Evolutionary conservation across 169 alveolate species (phyloP).

Genomic region (Cryptosporidium ryanae): DNA sequence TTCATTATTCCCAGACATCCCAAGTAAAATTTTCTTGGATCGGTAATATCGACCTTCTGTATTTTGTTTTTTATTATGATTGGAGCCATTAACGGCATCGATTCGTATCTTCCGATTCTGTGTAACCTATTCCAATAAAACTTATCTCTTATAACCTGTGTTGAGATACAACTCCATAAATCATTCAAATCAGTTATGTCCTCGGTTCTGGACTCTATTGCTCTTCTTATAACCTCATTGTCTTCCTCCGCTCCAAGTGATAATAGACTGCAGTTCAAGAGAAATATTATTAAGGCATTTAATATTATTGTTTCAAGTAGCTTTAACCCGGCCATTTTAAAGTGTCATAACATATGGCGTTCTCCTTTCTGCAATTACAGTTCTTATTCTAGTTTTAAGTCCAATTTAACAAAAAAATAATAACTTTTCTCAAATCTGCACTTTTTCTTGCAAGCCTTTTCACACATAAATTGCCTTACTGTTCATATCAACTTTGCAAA

Average conservation of each 20-base stretch:
- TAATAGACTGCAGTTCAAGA: background rate
- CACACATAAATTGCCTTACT: too few species aligned
- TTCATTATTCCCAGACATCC: conserved; percentile 36
- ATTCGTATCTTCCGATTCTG: conserved; percentile 48
- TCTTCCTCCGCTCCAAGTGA: background rate
- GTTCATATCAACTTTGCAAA: too few species aligned
- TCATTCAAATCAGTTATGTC: conserved; percentile 43
- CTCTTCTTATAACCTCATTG: conserved; percentile 56
- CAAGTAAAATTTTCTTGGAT: conserved; percentile 66
- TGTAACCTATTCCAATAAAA: conserved; percentile 63
- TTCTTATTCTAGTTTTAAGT: too few species aligned
- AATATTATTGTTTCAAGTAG: too few species aligned
- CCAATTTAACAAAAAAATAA: too few species aligned
- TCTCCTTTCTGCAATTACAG: too few species aligned
- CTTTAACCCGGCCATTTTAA: too few species aligned
- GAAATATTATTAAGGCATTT: background rate
- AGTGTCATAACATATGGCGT: too few species aligned
- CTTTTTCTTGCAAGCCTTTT: too few species aligned
- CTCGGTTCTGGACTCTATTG: conserved; percentile 44
- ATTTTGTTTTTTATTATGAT: background rate
- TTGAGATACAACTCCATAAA: conserved; percentile 43
- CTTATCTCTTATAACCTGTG: conserved; percentile 60
- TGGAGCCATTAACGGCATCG: conserved; percentile 65
- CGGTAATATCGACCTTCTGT: conserved; percentile 18
- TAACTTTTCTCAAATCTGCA: too few species aligned